These are phyloP conservation scores for Linnemannia schmuckeri DNA, from an alignment of 192 early-diverging fungal genomes.

Conservation along the genomic window DNA sequence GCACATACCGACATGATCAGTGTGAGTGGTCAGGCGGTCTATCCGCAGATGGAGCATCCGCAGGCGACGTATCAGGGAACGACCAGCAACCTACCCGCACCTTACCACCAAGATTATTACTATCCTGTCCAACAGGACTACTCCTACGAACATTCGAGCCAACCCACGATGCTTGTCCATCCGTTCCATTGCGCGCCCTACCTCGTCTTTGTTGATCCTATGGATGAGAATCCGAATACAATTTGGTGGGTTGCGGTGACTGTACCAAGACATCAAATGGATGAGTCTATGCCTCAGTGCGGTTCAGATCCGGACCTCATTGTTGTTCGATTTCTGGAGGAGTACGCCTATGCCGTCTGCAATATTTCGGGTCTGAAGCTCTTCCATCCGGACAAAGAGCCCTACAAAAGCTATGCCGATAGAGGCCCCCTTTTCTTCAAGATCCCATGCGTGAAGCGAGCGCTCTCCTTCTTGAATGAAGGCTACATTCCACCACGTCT, in stretches of 20 bases:
- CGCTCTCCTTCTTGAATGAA: constrained; percentile 11
- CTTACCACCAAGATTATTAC: neutral
- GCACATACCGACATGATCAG: neutral
- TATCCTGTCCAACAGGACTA: neutral
- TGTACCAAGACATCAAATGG: constrained; percentile 26
- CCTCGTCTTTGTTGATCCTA: constrained; percentile 37
- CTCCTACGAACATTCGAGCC: no score
- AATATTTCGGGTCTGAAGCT: constrained; percentile 26
- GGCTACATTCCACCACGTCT: neutral
- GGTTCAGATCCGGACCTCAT: constrained; percentile 11
- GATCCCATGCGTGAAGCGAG: constrained; percentile 17
- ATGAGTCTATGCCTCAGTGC: constrained; percentile 21
- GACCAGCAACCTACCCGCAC: neutral
- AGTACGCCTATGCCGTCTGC: constrained; percentile 16
- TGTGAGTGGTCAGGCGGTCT: neutral
- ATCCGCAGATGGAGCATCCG: neutral
- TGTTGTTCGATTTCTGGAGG: constrained; percentile 35
- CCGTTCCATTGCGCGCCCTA: constrained; percentile 36
- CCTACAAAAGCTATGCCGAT: constrained; percentile 5
- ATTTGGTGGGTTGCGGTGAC: constrained; percentile 41
- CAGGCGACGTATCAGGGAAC: neutral
- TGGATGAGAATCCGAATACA: neutral
- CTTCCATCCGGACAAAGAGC: constrained; percentile 14
- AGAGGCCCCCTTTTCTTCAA: constrained; percentile 14
- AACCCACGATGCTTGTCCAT: neutral